Evolutionary conservation across 1,139 yeast species (phyloP).

Genomic region (Candida dubliniensis): DNA sequence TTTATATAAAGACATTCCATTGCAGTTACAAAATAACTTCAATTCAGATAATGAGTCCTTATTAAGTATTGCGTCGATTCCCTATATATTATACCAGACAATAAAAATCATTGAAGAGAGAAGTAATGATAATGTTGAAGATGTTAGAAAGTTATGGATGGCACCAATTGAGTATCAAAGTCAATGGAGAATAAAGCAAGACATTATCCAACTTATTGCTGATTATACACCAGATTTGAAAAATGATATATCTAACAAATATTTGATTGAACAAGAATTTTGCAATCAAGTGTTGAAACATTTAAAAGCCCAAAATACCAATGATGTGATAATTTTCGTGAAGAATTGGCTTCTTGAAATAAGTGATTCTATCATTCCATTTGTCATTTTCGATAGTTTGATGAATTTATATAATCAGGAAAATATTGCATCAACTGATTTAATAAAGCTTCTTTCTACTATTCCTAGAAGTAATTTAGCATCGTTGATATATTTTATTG

Average conservation of each 20-base stretch:
- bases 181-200: slow-evolving; percentile 39
- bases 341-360: slow-evolving; percentile 47
- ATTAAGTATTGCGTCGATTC: slow-evolving; percentile 34
- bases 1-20: slow-evolving; percentile 42
- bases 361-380: slow-evolving; percentile 46
- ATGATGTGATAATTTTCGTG: slow-evolving; percentile 30
- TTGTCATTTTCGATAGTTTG: slow-evolving; percentile 40
- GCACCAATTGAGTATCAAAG: slow-evolving; percentile 33
- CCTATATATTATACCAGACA: slow-evolving; percentile 31
- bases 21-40: slow-evolving; percentile 27
- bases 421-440: slow-evolving; percentile 15
- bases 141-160: slow-evolving; percentile 24
- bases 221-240: slow-evolving; percentile 17
- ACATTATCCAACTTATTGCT: slow-evolving; percentile 26
- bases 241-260: slow-evolving; percentile 21
- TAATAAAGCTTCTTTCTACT: slow-evolving; percentile 30
- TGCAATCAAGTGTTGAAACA: slow-evolving; percentile 21
- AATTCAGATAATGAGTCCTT: slow-evolving; percentile 10
- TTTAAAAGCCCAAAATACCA: slow-evolving; percentile 5
- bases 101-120: slow-evolving; percentile 24
- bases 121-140: slow-evolving; percentile 11
- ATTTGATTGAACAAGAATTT: slow-evolving; percentile 23
- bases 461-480: slow-evolving; percentile 46
- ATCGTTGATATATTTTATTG: slow-evolving; percentile 37
- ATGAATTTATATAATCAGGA: slow-evolving; percentile 22